Conservation (phyloP, 208 protist species). For the Leishmania guyanensis region DNA sequence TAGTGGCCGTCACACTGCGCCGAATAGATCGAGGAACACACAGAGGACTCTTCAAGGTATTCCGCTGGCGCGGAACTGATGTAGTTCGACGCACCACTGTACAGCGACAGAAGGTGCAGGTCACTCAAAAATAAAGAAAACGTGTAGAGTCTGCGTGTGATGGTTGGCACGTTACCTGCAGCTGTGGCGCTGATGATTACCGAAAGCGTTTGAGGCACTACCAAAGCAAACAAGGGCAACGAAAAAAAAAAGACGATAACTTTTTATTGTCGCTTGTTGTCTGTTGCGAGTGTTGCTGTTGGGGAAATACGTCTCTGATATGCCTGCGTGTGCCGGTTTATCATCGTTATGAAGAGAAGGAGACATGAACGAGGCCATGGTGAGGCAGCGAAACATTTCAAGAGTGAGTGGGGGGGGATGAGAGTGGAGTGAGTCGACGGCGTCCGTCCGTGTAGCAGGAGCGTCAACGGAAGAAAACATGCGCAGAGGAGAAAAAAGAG, state of each 20-base stretch:
- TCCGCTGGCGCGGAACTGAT: not conserved
- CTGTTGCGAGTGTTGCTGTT: not conserved
- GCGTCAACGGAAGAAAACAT: not conserved
- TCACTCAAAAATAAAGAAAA: not conserved
- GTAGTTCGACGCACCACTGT: not conserved
- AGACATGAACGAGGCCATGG: not conserved
- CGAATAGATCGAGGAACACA: not conserved
- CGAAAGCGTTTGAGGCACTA: not conserved
- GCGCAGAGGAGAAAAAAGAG: not conserved
- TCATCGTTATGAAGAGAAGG: not conserved
- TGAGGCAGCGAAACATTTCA: not conserved
- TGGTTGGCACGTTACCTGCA: not conserved
- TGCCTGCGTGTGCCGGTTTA: not conserved
- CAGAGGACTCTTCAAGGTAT: not conserved
- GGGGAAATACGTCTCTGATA: not conserved
- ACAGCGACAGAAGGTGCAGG: not conserved
- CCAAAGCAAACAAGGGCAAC: not conserved
- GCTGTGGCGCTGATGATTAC: not conserved
- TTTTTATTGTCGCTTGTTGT: not conserved
- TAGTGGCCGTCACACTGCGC: not conserved
- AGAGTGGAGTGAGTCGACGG: not conserved
- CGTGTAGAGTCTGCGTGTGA: not conserved
- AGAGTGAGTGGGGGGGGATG: not conserved
- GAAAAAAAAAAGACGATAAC: not conserved
- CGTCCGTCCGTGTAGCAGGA: not conserved